A percentile compares a stretch with the other conserved stretches of the same genome.
Evolutionary conservation across 2,329 filamentous ascomycete species (phyloP).

Genomic region (Colletotrichum sp.): DNA sequence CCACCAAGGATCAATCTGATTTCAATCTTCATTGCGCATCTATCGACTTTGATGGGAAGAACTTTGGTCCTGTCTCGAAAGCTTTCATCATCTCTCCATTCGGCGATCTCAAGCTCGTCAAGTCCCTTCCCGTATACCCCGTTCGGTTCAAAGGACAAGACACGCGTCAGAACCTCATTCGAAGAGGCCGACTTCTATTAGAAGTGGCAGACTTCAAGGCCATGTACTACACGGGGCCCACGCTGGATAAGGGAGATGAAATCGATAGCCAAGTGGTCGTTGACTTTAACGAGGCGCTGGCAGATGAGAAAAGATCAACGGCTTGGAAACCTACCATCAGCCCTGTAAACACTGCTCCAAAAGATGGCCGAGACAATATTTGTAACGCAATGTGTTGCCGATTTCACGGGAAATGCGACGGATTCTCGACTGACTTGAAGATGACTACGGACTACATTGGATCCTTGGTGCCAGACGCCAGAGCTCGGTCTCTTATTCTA

Average conservation of each 20-base stretch:
- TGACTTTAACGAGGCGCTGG: neutral
- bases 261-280: neutral
- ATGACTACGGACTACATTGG: neutral
- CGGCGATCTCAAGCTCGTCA: neutral
- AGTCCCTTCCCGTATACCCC: rapidly evolving
- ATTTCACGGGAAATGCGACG: neutral
- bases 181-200: neutral
- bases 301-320: neutral
- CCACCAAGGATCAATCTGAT: rapidly evolving
- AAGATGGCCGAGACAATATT: neutral
- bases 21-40: neutral
- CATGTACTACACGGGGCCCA: neutral
- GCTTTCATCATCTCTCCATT: neutral
- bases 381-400: neutral
- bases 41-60: neutral
- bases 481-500: rapidly evolving
- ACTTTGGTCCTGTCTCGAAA: neutral
- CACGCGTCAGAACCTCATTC: rapidly evolving
- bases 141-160: neutral
- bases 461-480: rapidly evolving
- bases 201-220: neutral
- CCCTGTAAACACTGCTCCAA: rapidly evolving
- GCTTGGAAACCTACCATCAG: neutral
- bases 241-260: neutral
- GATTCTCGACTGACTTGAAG: neutral